Base-by-base conservation (phyloP, 2,329 filamentous ascomycete genomes). In the Aspergillaceae sp. region DNA sequence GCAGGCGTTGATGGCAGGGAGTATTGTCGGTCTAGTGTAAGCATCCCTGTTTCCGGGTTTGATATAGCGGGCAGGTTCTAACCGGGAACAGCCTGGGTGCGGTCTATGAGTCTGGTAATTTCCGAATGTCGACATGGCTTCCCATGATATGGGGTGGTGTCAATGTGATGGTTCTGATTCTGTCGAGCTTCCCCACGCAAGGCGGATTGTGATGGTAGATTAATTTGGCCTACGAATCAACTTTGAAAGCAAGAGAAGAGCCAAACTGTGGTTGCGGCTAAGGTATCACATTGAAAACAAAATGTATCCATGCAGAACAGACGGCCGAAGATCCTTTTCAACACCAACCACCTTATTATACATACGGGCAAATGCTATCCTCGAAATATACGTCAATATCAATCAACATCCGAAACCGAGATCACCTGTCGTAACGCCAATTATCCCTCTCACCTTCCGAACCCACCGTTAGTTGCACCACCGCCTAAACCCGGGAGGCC, bases 91-190 rank as follows among this genome's bases (percentile, higher is more conserved):
- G 86, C 42, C 71, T 94, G 19, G 87, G 86, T 8, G 86, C 84
- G 6, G 79, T 91, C 33, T 95, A 94, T 62, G 79, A 82, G 56
- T 79, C 84, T 2, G 90, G 88, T 38, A 87, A 84, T 66, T 94
- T 91, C 63, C 76, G 82, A 58, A 92, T 95, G 88, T 91, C 88
- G 40, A 95, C 90, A 0, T 95, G 89, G 89, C 86, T 94, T 43
- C 90, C 90, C 0, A 85, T 92, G 59, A 78, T 90, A 26, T 95
- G 90, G 90, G 87, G 82, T 1, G 77, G 87, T 60, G 84, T 91
- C 64, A 94, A 88, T 63, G 82, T 91, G 7, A 66, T 95, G 41
- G 77, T 94, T 29, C 72, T 96, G 40, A 81, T 95, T 42, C 74
- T 94, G 51, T 92, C 88, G 4, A 92, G 87, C 3, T 95, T 95